Percentiles rank a stretch among this genome's conserved stretches.
Evolutionary conservation across 2,329 filamentous ascomycete species (phyloP).

Genomic region (Escovopsis sp.): DNA sequence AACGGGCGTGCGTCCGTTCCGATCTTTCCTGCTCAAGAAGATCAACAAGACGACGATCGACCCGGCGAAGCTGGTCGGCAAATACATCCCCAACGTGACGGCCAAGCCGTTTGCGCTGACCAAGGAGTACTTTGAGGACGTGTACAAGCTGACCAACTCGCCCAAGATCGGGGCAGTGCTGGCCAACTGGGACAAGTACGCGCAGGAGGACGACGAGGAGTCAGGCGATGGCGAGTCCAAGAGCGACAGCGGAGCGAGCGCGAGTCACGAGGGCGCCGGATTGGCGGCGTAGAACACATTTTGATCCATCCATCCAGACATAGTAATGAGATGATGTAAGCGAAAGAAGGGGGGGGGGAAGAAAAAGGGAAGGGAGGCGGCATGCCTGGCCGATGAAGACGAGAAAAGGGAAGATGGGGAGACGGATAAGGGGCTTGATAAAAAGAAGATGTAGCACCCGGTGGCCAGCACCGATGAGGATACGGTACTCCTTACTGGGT

Average conservation of each 20-base stretch:
- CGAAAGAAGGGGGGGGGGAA: neutral
- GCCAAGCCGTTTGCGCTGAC: conserved; percentile 89
- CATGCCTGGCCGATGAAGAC: too few species aligned
- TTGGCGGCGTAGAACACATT: conserved; percentile 29
- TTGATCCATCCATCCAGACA: too few species aligned
- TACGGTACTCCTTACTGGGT: too few species aligned
- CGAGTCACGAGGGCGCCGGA: conserved; percentile 27
- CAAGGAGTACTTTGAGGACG: conserved; percentile 99
- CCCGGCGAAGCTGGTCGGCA: conserved; percentile 88
- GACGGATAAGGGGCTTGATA: too few species aligned
- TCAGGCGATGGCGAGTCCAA: neutral
- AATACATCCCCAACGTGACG: conserved; percentile 98
- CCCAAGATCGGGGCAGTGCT: conserved; percentile 64
- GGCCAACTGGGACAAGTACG: conserved; percentile 73
- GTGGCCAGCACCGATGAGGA: too few species aligned
- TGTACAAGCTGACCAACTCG: conserved; percentile 83
- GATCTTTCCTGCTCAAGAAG: conserved; percentile 97
- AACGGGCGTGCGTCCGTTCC: conserved; percentile 97
- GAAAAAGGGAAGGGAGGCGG: neutral
- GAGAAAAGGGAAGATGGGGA: too few species aligned
- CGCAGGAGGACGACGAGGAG: conserved; percentile 31
- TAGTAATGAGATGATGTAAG: conserved; percentile 1
- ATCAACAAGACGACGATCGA: conserved; percentile 99
- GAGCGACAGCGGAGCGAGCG: conserved; percentile 26
- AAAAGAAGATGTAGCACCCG: too few species aligned